Evolutionary conservation across 495 filamentous ascomycete species (phyloP).

Genomic region (Neurospora terricola): DNA sequence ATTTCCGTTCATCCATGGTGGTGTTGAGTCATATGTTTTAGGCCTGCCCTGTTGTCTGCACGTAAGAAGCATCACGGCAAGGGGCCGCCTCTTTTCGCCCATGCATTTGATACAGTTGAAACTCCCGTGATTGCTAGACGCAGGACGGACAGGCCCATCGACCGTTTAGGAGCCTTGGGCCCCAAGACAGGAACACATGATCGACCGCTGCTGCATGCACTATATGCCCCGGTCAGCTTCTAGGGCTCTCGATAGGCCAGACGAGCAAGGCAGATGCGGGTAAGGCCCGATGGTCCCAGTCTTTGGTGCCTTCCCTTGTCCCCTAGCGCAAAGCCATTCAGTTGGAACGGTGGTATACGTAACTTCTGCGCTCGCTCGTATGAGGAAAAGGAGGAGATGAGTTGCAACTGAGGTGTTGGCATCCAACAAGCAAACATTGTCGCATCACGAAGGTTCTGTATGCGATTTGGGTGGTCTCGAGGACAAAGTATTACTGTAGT

Average conservation of each 20-base stretch:
- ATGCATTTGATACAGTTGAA: background rate
- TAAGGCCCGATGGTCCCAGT: background rate
- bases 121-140: background rate
- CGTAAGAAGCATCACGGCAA: background rate
- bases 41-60: background rate
- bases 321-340: background rate
- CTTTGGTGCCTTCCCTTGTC: background rate
- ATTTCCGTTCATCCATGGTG: background rate
- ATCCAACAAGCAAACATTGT: background rate
- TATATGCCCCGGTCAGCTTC: background rate
- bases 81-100: background rate
- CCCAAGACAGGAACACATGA: conserved; percentile 17
- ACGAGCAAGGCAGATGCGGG: background rate
- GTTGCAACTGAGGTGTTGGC: background rate
- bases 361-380: background rate
- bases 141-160: background rate
- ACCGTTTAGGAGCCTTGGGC: background rate
- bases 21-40: background rate
- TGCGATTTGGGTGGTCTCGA: background rate
- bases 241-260: background rate
- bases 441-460: background rate
- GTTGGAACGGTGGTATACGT: background rate
- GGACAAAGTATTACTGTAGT: background rate
- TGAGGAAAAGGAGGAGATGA: background rate
- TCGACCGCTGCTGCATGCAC: conserved; percentile 19